Evolutionary conservation across 768 basidiomycete species (phyloP), one percentile per base, ranked within the genome.

Genomic region (Lepiota venenata): DNA sequence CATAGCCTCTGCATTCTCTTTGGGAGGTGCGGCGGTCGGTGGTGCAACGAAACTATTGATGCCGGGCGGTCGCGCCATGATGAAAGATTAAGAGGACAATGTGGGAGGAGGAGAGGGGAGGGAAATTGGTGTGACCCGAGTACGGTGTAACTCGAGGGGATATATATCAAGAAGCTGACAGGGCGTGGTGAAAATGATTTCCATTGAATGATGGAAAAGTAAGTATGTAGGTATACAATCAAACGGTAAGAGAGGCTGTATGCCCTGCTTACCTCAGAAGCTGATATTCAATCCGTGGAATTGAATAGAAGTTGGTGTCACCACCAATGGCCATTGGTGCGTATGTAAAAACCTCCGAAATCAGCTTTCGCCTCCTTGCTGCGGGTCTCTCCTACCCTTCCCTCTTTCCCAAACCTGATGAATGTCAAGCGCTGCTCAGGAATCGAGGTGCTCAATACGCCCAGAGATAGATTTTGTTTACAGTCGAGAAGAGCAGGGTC

Each of bases 101-200:
- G 44, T 16, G 16, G 12, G 35, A 3, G 6, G 46, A 40, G 44
- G 35, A 7, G 10, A 20, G 53, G 39, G 36, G 16, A 32, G 53
- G 14, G 12, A 11, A 32, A 9, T 32, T 32, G 32, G 32, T 10
- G 32, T 41, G 37, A 35, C 22, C 21, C 16, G 21, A 22, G 20
- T 32, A 32, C 46, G 16, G 38, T 38, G 43, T 46, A 47, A 47
- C n/a, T 35, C 9, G 37, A 40, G 16, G 25, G 25, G 39, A 27
- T 55, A 47, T 48, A 41, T 41, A 55, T 47, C 46, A 42, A 36
- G 32, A 48, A 50, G 40, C 20, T 51, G 50, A 42, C 50, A 50
- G 41, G 16, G 14, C 39, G 49, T 50, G 39, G 39, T 49, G 37
- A 39, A 38, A 49, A 18, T 49, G 36, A 39, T 39, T n/a, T 22